Base-by-base conservation (phyloP, 2,329 filamentous ascomycete species). In the Plenodomus tracheiphilus region DNA sequence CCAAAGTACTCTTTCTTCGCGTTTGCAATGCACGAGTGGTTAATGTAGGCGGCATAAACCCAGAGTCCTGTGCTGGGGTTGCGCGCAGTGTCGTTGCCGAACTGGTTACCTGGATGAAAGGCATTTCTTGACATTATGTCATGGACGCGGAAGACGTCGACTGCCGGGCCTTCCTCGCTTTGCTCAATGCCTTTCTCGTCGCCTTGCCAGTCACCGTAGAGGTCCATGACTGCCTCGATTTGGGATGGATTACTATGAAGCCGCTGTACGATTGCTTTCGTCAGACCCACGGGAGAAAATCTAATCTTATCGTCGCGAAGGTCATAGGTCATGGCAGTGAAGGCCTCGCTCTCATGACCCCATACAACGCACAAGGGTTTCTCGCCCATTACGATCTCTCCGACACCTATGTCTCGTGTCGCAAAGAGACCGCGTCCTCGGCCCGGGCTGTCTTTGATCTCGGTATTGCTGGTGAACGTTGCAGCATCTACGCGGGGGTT, bases 361-460 rank as follows among this genome's bases (percentile, higher is more conserved):
- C 75, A 77, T 19, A 65, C 62, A 30, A 60, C 66, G 0, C 66
- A 68, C 56, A 83, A 82, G 0, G 81, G 80, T 53, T 84, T 85
- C 51, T 84, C 81, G 39, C 79, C 82, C 1, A 84, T 56, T 0
- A 85, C 61, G 2, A 83, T 66, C 3, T 83, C 77, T 0, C 81
- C 81, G 0, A 77, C 74, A 32, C 71, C 69, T 2, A 84, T 77
- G 0, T 68, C 56, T 17, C 69, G 64, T 0, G 75, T 80, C 0
- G 77, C 79, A 56, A 83, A 85, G 0, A 84, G 63, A 0, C 81
- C 81, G 2, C 74, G 71, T 2, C 80, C 81, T 16, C 73, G 70
- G 8, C 65, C 74, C 1, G 64, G 59, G 1, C 77, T 75, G 6
- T 61, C 37, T 28, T 70, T 74, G 0, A 82, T 56, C 37, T 71